Percentiles rank a stretch among this genome's conserved stretches.
phyloP scores from a whole-genome alignment of 1,284 basidiomycete species.

The Sporisorium graminicola region DNA sequence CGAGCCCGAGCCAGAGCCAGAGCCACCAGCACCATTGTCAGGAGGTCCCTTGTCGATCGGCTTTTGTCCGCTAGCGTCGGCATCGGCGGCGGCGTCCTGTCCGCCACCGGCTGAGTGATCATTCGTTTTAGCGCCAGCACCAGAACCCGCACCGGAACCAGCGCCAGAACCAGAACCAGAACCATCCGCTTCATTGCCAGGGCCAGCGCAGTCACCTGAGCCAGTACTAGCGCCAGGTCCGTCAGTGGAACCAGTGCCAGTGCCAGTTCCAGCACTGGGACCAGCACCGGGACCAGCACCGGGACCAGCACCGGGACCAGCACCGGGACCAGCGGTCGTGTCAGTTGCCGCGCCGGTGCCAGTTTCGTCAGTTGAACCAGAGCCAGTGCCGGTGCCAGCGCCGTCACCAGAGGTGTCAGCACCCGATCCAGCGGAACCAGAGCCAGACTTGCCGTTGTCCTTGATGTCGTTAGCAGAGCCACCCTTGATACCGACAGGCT shows the following conservation, averaged over 20 bases:
- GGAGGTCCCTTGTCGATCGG: constrained; percentile 11
- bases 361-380: constrained; percentile 4
- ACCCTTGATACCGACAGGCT: constrained; percentile 37
- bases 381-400: constrained; percentile 2
- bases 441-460: neutral
- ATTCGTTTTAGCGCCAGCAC: constrained; percentile 8
- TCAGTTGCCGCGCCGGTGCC: neutral
- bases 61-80: neutral
- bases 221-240: constrained; percentile 23
- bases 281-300: constrained; percentile 14
- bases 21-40: constrained; percentile 10
- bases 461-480: constrained; percentile 23
- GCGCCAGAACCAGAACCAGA: constrained; percentile 9
- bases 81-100: constrained; percentile 1
- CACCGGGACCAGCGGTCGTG: constrained; percentile 12
- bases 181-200: neutral
- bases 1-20: constrained; percentile 20
- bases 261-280: neutral
- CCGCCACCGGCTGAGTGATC: neutral
- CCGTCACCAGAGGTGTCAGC: neutral
- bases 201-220: constrained; percentile 4
- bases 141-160: constrained; percentile 6
- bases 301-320: neutral
- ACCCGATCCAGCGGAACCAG: neutral
- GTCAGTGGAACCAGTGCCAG: constrained; percentile 10